Evolutionary conservation across 805 yeast species (phyloP).

Genomic region (Yarrowia deformans): DNA sequence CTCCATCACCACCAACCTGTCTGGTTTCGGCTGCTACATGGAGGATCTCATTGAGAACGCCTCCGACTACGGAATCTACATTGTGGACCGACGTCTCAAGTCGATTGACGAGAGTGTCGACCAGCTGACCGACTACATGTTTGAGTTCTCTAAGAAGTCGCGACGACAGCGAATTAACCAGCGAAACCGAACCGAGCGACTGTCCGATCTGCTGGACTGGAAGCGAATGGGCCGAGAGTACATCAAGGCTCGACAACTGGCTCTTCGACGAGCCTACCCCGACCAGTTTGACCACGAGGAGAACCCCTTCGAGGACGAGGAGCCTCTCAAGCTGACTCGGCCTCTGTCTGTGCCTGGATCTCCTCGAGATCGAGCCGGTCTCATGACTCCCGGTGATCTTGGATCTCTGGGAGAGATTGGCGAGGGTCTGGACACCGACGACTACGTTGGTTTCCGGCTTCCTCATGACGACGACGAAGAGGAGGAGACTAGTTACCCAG

Average conservation of each 20-base stretch:
- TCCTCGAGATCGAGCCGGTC: slow-evolving; percentile 74
- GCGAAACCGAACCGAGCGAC: slow-evolving; percentile 94
- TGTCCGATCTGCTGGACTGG: slow-evolving; percentile 95
- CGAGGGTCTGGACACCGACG: slow-evolving; percentile 73
- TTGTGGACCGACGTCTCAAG: slow-evolving; percentile 92
- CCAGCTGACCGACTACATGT: slow-evolving; percentile 89
- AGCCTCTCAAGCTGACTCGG: slow-evolving; percentile 69
- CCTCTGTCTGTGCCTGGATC: slow-evolving; percentile 98
- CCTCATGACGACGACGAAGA: slow-evolving; percentile 53
- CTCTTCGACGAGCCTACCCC: slow-evolving; percentile 93
- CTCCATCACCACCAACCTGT: slow-evolving; percentile 90
- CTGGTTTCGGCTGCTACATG: slow-evolving; percentile 99
- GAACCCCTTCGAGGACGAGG: slow-evolving; percentile 49
- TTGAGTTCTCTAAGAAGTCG: slow-evolving; percentile 83
- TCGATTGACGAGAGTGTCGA: slow-evolving; percentile 91
- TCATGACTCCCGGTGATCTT: slow-evolving; percentile 97
- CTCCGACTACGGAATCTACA: slow-evolving; percentile 94
- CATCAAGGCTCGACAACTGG: slow-evolving; percentile 90
- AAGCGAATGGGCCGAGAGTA: slow-evolving; percentile 97
- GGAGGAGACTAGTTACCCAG: slow-evolving; percentile 47
- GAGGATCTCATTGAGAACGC: slow-evolving; percentile 95
- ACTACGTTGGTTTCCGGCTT: slow-evolving; percentile 61
- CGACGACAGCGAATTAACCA: slow-evolving; percentile 98
- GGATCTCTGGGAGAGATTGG: slow-evolving; percentile 94
- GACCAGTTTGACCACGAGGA: slow-evolving; percentile 63